These are phyloP conservation scores for Podila clonocystis DNA, from an alignment of 192 early-diverging fungal genomes.

Conservation along the genomic window DNA sequence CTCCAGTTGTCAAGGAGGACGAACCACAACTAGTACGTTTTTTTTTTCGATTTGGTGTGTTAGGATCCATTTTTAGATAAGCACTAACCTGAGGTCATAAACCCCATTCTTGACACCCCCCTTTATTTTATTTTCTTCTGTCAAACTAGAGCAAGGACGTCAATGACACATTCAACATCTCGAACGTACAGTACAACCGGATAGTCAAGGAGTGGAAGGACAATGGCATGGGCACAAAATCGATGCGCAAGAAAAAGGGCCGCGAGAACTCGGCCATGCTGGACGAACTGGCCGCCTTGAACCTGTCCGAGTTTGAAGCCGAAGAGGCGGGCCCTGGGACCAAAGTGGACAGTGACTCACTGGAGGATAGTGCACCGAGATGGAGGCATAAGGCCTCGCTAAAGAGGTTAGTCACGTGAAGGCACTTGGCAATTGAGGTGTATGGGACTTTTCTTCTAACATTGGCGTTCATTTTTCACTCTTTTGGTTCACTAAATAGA, in stretches of 20 bases:
- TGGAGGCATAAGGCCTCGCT: constrained; percentile 36
- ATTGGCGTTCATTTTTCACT: not conserved
- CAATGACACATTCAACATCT: constrained; percentile 63
- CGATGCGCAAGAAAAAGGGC: constrained; percentile 35
- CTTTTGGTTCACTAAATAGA: constrained; percentile 10
- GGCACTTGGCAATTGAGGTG: too few relatives aligned
- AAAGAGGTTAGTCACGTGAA: constrained; percentile 25
- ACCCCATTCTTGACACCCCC: too few relatives aligned
- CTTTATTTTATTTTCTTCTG: too few relatives aligned
- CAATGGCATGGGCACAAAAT: constrained; percentile 7
- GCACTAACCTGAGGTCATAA: not conserved
- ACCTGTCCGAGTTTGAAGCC: constrained; percentile 6
- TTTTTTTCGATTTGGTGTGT: not conserved
- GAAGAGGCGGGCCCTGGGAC: constrained; percentile 7
- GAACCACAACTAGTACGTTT: constrained; percentile 56
- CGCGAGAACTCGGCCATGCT: constrained; percentile 26
- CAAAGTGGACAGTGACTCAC: not conserved
- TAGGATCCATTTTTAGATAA: not conserved
- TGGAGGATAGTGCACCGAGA: constrained; percentile 21
- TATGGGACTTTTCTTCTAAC: not conserved
- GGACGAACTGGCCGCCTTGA: constrained; percentile 30
- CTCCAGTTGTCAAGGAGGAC: constrained; percentile 27
- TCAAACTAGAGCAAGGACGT: constrained; percentile 55
- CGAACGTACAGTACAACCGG: constrained; percentile 55
- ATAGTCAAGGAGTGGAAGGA: constrained; percentile 57